Percentiles rank a stretch among this genome's conserved stretches.
phyloP scores from a whole-genome alignment of 2,329 filamentous ascomycete genomes.

The Stemphylium vesicarium region DNA sequence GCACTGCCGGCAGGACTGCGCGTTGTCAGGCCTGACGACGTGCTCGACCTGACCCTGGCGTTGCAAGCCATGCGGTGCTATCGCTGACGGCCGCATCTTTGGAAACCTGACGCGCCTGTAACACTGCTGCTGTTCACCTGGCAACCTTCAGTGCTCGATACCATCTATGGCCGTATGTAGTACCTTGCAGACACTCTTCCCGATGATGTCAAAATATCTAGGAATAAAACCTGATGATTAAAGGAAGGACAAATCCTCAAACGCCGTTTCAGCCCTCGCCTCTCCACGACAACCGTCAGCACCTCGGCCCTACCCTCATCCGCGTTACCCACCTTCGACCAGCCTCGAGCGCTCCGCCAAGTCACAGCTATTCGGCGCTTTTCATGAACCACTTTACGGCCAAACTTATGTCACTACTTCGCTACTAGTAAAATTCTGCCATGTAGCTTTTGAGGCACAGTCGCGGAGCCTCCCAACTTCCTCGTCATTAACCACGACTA shows the following conservation, averaged over 20 bases:
- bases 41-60: not conserved
- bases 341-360: not conserved
- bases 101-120: too few species aligned
- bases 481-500: not conserved
- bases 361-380: not conserved
- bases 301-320: not conserved
- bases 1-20: not conserved
- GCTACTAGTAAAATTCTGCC: too few species aligned
- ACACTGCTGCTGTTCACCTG: too few species aligned
- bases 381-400: not conserved
- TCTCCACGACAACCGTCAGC: not conserved
- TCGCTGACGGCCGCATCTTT: not conserved
- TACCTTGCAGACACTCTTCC: too few species aligned
- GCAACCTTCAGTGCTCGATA: too few species aligned
- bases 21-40: constrained; percentile 2
- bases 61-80: not conserved
- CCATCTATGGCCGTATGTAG: too few species aligned
- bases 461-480: constrained; percentile 3
- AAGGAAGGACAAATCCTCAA: not conserved
- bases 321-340: not conserved
- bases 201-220: not conserved
- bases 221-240: not conserved
- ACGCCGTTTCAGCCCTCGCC: not conserved
- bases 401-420: not conserved
- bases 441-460: constrained; percentile 1